Percentiles rank a stretch among this genome's conserved stretches.
These are phyloP conservation scores for Pulveroboletus sp. DNA, from an alignment of 1,284 basidiomycete species.

Conservation along the genomic window DNA sequence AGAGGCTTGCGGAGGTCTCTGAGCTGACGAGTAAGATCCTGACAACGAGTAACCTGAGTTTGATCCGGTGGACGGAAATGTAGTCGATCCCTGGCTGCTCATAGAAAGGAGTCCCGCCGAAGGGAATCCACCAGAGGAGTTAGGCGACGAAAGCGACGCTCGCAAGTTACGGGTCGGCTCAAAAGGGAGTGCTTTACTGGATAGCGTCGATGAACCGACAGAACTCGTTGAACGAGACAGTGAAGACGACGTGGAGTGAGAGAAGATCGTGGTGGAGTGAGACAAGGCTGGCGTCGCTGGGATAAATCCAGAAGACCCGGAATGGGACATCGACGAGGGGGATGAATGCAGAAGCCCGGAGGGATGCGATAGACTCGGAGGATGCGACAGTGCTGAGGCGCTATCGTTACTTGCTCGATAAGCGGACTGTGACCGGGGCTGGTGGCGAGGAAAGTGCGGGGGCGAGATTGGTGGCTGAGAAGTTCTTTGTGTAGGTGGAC, in stretches of 20 bases:
- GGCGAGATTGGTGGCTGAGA: constrained; percentile 28
- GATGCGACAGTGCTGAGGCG: constrained; percentile 10
- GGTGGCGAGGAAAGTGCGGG: constrained; percentile 29
- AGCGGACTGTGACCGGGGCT: constrained; percentile 27
- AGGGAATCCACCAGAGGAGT: constrained; percentile 17
- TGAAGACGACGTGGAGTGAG: constrained; percentile 26
- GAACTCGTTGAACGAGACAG: constrained; percentile 33
- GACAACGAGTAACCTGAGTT: constrained; percentile 17
- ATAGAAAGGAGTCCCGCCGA: constrained; percentile 16
- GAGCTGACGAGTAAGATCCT: constrained; percentile 19
- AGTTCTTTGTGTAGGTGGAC: constrained; percentile 19
- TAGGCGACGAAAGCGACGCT: constrained; percentile 26
- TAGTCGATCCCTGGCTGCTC: constrained; percentile 20
- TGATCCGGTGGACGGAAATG: constrained; percentile 12
- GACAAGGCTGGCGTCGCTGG: constrained; percentile 17
- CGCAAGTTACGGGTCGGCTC: constrained; percentile 43
- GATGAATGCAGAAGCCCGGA: constrained; percentile 16
- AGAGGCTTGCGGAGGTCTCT: constrained; percentile 6
- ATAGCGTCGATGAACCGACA: constrained; percentile 44
- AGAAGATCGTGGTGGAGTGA: constrained; percentile 24
- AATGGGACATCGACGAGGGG: constrained; percentile 22
- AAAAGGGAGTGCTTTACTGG: constrained; percentile 52
- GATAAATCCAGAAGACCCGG: constrained; percentile 17
- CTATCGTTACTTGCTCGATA: constrained; percentile 26
- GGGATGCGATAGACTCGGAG: constrained; percentile 19